Base-by-base conservation (phyloP, 2,329 filamentous ascomycete species). In the Dothidotthia symphoricarpi region DNA sequence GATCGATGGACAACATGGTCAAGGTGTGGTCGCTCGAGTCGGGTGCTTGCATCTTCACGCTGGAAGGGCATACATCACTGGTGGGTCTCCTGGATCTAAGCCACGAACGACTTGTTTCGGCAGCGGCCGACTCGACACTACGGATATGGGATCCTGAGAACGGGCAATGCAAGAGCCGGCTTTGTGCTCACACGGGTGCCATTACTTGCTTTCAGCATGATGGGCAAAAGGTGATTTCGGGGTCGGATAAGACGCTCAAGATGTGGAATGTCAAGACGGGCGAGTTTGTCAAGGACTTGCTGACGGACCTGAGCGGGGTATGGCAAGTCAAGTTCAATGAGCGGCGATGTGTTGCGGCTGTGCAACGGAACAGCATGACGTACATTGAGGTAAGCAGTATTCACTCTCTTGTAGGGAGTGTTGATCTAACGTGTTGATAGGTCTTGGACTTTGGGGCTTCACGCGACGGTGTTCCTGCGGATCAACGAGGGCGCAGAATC, bases 141-240 rank as follows among this genome's bases (percentile, higher is more conserved):
- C 81, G 93, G 28, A 95, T 98, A 39, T 98, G 93, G 93, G 90
- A 98, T 56, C 93, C 93, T 0, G 89, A 95, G 62, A 89, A 78
- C 29, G 93, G 93, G 6, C 83, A 87, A 49, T 97, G 93, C 67
- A 90, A 88, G 65, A 89, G 85, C 60, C 91, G 86, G 9, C 75
- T 98, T 41, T 91, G 85, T 53, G 93, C 93, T 0, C 93, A 98
- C 59, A 97, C 91, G 0, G 93, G 91, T 24, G 93, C 93, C 15
- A 98, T 98, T 49, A 98, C 93, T 4, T 98, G 93, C 67, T 98
- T 98, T 69, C 93, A 98, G 68, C 93, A 98, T 56, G 93, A 98
- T 62, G 88, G 85, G 0, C 86, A 90, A 51, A 98, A 98, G 64
- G 90, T 98, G 24, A 95, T 98, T 40, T 95, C 88, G 27, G 93